Conservation (phyloP, 176 grass and related monocot species). For the Saccharum spontaneum region DNA sequence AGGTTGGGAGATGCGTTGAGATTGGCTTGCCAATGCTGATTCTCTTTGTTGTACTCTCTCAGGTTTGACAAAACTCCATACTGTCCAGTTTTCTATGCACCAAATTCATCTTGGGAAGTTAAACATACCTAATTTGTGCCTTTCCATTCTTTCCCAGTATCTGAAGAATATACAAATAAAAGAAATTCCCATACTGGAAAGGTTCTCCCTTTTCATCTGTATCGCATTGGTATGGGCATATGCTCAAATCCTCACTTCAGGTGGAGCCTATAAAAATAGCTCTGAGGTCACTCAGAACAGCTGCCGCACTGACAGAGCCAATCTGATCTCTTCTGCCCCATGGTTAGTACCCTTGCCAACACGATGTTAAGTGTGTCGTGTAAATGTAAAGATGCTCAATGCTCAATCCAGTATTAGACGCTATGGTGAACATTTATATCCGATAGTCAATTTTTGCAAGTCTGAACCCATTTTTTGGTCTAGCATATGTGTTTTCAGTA, state of each 20-base stretch:
- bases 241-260: constrained; percentile 79
- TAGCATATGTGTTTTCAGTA: background rate
- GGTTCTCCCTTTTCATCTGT: constrained; percentile 86
- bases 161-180: constrained; percentile 75
- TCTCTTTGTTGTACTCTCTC: constrained; percentile 73
- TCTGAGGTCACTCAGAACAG: constrained; percentile 61
- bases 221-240: constrained; percentile 74
- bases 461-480: background rate
- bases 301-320: constrained; percentile 79
- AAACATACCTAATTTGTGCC: constrained; percentile 24
- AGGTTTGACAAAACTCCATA: constrained; percentile 47
- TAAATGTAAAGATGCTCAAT: background rate
- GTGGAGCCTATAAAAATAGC: constrained; percentile 81
- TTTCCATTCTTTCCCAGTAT: constrained; percentile 53
- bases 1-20: constrained; percentile 97
- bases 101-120: background rate
- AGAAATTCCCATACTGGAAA: constrained; percentile 73
- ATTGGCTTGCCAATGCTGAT: constrained; percentile 85
- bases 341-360: constrained; percentile 45
- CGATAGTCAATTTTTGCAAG: background rate
- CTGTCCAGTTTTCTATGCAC: background rate
- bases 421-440: background rate
- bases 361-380: background rate
- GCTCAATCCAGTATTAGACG: background rate
- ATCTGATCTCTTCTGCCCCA: constrained; percentile 86